A percentile compares a stretch with the other conserved stretches of the same genome.
Evolutionary conservation across 2,329 filamentous ascomycete genomes (phyloP).

Genomic region (Bipolaris gigantea): DNA sequence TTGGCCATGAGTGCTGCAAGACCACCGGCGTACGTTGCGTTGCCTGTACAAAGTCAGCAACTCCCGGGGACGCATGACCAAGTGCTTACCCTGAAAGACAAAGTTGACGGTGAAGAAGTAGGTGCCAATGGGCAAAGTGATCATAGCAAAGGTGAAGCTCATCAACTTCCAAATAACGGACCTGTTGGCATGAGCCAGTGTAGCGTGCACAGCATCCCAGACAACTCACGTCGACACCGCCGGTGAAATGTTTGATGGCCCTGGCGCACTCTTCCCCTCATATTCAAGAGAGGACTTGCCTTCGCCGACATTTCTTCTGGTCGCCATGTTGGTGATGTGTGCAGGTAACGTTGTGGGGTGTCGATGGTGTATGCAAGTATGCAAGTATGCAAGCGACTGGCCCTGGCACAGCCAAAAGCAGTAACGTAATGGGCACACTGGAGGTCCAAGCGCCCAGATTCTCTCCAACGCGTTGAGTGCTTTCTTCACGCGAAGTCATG

Average conservation of each 20-base stretch:
- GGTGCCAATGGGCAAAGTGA: slow-evolving; percentile 79
- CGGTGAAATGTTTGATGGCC: slow-evolving; percentile 74
- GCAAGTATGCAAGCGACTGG: slow-evolving; percentile 5
- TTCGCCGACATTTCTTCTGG: slow-evolving; percentile 64
- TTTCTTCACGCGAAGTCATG: slow-evolving; percentile 10
- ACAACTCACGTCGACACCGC: slow-evolving; percentile 75
- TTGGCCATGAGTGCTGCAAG: slow-evolving; percentile 89
- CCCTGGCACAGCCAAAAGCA: slow-evolving; percentile 7
- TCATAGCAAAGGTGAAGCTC: slow-evolving; percentile 88
- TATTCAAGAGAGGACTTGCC: slow-evolving; percentile 66
- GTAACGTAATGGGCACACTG: slow-evolving; percentile 19
- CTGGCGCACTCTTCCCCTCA: slow-evolving; percentile 29
- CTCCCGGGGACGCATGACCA: not conserved
- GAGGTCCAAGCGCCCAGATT: slow-evolving; percentile 17
- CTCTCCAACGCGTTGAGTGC: slow-evolving; percentile 15
- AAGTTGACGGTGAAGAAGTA: slow-evolving; percentile 81
- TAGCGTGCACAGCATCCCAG: not conserved
- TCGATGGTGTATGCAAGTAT: slow-evolving; percentile 3
- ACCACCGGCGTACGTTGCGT: slow-evolving; percentile 83
- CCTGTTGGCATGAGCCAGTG: slow-evolving; percentile 48
- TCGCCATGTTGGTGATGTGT: slow-evolving; percentile 60
- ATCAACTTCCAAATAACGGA: slow-evolving; percentile 89
- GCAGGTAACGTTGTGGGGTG: not conserved
- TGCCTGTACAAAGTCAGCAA: slow-evolving; percentile 59
- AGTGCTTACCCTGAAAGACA: slow-evolving; percentile 70